A percentile compares a stretch with the other conserved stretches of the same genome.
These are phyloP conservation scores for Globisporangium paddicum DNA, from an alignment of 352 stramenopile genomes.

Conservation along the genomic window DNA sequence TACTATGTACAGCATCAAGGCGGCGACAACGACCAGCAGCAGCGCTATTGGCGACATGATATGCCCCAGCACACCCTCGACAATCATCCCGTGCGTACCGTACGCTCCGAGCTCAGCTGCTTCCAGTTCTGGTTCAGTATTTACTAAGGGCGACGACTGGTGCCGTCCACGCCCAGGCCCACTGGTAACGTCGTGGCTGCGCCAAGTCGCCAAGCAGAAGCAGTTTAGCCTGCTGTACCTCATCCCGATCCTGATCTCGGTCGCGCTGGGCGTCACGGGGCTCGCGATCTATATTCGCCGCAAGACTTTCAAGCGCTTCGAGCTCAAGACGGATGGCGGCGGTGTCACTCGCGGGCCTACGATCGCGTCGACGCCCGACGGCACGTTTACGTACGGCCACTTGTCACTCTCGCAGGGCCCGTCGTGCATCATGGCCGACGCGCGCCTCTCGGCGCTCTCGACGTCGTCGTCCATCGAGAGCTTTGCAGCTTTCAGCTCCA, in stretches of 20 bases:
- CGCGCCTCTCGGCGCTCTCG: slow-evolving; percentile 8
- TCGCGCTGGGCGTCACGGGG: slow-evolving; percentile 14
- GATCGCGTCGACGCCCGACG: slow-evolving; percentile 1
- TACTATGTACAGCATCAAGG: slow-evolving; percentile 20
- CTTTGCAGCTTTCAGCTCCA: slow-evolving; percentile 14
- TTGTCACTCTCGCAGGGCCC: slow-evolving; percentile 2
- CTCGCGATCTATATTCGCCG: slow-evolving; percentile 19
- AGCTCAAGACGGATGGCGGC: not conserved
- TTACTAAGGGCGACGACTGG: slow-evolving; percentile 10
- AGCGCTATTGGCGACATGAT: not conserved
- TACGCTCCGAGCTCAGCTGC: slow-evolving; percentile 5
- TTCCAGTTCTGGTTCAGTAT: not conserved
- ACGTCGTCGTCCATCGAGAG: slow-evolving; percentile 17
- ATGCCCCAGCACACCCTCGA: slow-evolving; percentile 5
- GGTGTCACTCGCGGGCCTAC: not conserved
- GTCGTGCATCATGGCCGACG: not conserved
- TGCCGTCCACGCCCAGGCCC: slow-evolving; percentile 19
- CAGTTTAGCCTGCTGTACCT: slow-evolving; percentile 20
- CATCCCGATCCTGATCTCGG: slow-evolving; percentile 26
- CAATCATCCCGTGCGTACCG: slow-evolving; percentile 28
- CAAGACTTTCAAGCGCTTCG: slow-evolving; percentile 14
- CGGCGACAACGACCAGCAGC: not conserved
- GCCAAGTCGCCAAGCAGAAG: slow-evolving; percentile 16
- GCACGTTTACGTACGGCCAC: not conserved
- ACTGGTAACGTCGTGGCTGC: slow-evolving; percentile 33